phyloP scores from a whole-genome alignment of 1,139 yeast genomes.

The Geotrichum bryndzae region DNA sequence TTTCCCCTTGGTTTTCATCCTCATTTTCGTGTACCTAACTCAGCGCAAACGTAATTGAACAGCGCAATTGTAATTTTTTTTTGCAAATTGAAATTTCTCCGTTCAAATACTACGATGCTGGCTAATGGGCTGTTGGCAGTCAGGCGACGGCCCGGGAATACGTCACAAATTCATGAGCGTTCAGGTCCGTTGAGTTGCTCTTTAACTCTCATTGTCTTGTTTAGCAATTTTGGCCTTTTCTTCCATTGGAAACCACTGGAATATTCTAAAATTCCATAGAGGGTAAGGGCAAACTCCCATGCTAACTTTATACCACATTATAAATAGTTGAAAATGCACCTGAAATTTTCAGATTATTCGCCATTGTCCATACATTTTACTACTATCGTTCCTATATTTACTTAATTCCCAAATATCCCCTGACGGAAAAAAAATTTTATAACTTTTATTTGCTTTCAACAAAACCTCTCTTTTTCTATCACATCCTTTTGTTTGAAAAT shows the following conservation, averaged over 20 bases:
- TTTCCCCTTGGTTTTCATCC: background rate
- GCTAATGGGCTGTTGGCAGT: background rate
- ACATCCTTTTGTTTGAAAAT: background rate
- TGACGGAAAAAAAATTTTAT: background rate
- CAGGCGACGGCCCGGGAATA: background rate
- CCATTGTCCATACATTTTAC: background rate
- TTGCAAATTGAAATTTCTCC: background rate
- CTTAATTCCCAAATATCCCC: slow-evolving; percentile 11
- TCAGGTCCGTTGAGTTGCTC: background rate
- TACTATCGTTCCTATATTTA: slow-evolving; percentile 4
- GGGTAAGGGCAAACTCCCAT: background rate
- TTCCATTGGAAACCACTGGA: slow-evolving; percentile 8
- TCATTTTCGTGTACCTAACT: background rate
- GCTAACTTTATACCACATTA: background rate
- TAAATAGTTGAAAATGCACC: background rate
- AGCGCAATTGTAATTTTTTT: background rate
- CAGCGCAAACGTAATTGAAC: background rate
- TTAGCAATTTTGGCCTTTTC: background rate
- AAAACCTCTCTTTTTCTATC: slow-evolving; percentile 1
- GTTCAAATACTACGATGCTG: too few relatives aligned
- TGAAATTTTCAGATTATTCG: background rate
- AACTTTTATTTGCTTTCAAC: background rate
- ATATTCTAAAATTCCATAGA: slow-evolving; percentile 4
- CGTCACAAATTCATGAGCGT: background rate
- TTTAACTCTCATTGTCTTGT: background rate